These are phyloP conservation scores for Pleurostoma richardsiae DNA, from an alignment of 2,329 filamentous ascomycete genomes.

Conservation along the genomic window DNA sequence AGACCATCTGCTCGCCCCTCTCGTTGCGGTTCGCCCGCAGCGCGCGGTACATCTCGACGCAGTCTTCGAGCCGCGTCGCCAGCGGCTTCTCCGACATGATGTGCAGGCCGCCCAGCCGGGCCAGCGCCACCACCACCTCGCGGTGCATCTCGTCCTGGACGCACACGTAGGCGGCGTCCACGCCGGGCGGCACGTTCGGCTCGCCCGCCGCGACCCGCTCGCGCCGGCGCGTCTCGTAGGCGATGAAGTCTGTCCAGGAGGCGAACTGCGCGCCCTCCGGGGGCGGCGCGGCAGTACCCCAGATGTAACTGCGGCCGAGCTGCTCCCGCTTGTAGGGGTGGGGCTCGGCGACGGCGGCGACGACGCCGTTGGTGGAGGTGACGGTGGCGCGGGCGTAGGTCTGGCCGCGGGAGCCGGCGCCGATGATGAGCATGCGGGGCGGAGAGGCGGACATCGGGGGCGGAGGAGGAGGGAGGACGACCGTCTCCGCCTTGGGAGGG, in stretches of 20 bases:
- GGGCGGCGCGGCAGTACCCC: conserved; percentile 43
- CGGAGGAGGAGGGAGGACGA: conserved; percentile 27
- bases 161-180: conserved; percentile 59
- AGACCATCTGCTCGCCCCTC: conserved; percentile 44
- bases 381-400: conserved; percentile 67
- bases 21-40: conserved; percentile 32
- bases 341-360: conserved; percentile 79
- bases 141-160: conserved; percentile 87
- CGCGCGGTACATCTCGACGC: conserved; percentile 65
- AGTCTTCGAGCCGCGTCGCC: conserved; percentile 73
- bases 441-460: conserved; percentile 42
- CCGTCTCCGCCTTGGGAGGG: conserved; percentile 9
- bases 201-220: conserved; percentile 44
- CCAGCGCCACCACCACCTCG: conserved; percentile 71
- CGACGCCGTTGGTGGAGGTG: conserved; percentile 59
- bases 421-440: conserved; percentile 72
- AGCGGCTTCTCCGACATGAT: conserved; percentile 96
- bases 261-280: conserved; percentile 62
- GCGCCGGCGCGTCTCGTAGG: conserved; percentile 63
- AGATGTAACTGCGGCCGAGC: conserved; percentile 70
- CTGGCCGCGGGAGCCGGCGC: conserved; percentile 73
- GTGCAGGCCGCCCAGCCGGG: conserved; percentile 63
- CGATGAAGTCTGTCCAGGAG: conserved; percentile 72
- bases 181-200: conserved; percentile 39
- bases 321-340: conserved; percentile 67